A percentile compares a stretch with the other conserved stretches of the same genome.
Conservation (phyloP, 441 rosid genomes). For the Populus tomentosa region DNA sequence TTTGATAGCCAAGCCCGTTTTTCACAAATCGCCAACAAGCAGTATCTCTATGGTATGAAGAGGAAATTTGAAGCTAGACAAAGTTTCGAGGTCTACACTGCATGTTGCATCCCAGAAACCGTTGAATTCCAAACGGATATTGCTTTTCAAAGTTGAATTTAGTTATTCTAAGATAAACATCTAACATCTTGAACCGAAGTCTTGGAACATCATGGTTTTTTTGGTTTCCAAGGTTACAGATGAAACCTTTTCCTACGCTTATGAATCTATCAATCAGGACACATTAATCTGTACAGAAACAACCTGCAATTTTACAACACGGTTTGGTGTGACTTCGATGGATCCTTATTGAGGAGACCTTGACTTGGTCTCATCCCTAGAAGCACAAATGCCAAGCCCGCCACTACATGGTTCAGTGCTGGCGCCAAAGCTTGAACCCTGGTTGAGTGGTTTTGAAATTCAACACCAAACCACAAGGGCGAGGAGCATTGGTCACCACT, state of each 20-base stretch:
- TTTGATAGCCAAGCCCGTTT: too few species aligned
- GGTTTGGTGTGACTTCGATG: conserved; percentile 29
- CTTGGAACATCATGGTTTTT: conserved; percentile 17
- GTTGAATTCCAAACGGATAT: background rate
- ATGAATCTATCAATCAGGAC: conserved; percentile 31
- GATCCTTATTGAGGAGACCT: conserved; percentile 17
- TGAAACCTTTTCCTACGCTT: conserved; percentile 6
- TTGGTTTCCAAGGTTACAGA: conserved; percentile 23
- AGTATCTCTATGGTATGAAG: background rate
- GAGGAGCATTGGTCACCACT: too few species aligned
- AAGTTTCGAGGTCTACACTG: background rate
- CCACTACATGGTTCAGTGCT: conserved; percentile 21
- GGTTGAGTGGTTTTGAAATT: too few species aligned
- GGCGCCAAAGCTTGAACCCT: too few species aligned
- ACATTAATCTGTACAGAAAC: conserved; percentile 45
- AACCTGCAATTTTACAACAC: conserved; percentile 27
- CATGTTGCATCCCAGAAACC: background rate
- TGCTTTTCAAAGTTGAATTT: conserved; percentile 2
- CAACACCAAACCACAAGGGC: too few species aligned
- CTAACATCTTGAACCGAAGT: conserved; percentile 14
- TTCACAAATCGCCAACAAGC: too few species aligned
- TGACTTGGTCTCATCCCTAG: conserved; percentile 7
- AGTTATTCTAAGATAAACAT: conserved; percentile 9
- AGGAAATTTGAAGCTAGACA: background rate
- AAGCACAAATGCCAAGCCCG: conserved; percentile 15